phyloP scores from a whole-genome alignment of 176 grass and related monocot genomes.

The Carex cristatella region DNA sequence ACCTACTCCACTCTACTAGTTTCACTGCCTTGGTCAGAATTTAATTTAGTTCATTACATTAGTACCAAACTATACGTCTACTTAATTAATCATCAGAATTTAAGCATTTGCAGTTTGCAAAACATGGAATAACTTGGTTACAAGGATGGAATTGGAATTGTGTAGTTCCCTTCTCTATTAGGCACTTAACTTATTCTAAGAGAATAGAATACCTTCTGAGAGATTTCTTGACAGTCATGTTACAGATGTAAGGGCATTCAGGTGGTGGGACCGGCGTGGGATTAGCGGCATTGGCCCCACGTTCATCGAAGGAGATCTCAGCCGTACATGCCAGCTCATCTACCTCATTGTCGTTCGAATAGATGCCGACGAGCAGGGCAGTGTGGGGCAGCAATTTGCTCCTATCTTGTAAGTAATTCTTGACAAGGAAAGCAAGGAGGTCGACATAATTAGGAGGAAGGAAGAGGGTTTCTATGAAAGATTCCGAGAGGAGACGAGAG shows the following conservation, averaged over 20 bases:
- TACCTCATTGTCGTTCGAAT: neutral
- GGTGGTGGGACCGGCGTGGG: conserved; percentile 61
- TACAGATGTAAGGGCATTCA: conserved; percentile 83
- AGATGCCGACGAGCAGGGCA: conserved; percentile 70
- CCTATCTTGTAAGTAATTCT: conserved; percentile 59
- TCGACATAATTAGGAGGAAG: conserved; percentile 46
- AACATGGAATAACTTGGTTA: conserved; percentile 6
- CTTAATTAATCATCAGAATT: too few relatives aligned
- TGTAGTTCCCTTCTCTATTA: neutral
- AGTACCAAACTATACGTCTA: too few relatives aligned
- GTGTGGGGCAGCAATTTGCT: conserved; percentile 47
- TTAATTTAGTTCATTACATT: neutral
- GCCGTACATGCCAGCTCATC: conserved; percentile 61
- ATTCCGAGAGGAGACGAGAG: conserved; percentile 55
- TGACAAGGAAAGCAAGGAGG: conserved; percentile 66
- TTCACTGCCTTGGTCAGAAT: neutral
- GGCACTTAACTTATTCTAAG: neutral
- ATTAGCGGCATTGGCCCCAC: conserved; percentile 51
- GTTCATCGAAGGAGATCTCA: conserved; percentile 71
- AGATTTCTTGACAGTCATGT: conserved; percentile 78
- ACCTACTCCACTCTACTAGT: neutral
- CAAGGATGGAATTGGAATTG: neutral
- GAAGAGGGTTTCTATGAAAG: conserved; percentile 69
- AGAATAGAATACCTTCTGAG: conserved; percentile 56
- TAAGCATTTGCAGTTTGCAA: neutral